These are phyloP conservation scores for Malus hybrid DNA, from an alignment of 331 rosid genomes.

Conservation along the genomic window DNA sequence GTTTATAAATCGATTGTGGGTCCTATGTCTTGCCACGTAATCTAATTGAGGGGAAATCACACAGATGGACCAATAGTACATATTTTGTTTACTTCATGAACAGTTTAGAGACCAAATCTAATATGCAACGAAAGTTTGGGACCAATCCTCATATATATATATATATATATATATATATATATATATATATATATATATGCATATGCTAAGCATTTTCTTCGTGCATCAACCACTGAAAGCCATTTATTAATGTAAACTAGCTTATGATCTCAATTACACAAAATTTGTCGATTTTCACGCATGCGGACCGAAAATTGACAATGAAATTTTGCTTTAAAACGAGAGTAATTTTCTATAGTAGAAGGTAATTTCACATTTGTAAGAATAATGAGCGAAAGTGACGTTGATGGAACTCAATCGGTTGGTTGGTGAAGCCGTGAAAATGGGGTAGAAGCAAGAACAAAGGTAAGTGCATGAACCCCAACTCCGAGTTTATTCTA, in stretches of 20 bases:
- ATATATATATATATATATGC: no score
- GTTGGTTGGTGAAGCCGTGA: slow-evolving; percentile 16
- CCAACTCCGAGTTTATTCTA: not conserved
- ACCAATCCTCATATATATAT: not conserved
- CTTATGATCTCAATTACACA: not conserved
- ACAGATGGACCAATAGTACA: not conserved
- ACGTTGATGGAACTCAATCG: not conserved
- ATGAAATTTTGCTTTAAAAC: no score
- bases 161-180: no score
- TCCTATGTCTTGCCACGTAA: no score
- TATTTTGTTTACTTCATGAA: no score
- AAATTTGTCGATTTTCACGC: not conserved
- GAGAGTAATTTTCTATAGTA: not conserved
- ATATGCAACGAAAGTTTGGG: not conserved
- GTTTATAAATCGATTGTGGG: no score
- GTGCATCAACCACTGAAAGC: not conserved
- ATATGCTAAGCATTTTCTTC: not conserved
- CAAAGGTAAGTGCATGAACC: slow-evolving; percentile 8
- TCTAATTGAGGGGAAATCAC: not conserved
- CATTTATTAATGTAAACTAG: no score
- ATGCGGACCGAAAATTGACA: not conserved
- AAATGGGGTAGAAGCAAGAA: slow-evolving; percentile 21
- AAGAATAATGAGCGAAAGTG: not conserved
- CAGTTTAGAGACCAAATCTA: no score
- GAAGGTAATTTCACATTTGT: not conserved